Base-by-base conservation (phyloP, 371 early-diverging fungal species). In the Neoconidiobolus thromboides region DNA sequence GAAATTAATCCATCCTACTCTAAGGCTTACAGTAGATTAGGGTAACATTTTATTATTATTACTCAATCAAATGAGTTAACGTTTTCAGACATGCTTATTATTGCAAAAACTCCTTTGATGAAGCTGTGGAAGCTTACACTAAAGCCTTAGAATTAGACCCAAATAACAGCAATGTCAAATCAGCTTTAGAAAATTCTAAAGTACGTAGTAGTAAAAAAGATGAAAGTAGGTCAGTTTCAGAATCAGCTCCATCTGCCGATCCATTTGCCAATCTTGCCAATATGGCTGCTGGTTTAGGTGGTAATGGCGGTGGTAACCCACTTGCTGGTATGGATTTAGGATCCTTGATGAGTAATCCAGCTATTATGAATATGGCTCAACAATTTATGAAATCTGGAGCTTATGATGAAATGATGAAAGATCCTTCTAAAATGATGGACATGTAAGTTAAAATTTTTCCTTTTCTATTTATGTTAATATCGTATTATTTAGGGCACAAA, bases 21-120 rank as follows among this genome's bases (percentile, higher is more conserved):
- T 75, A 94, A 93, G 69, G 93, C 87, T 7, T 95, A 92, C 73
- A 86, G 89, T 63, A 85, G 97, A 59, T 75, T 95, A 71, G 94
- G 91, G 80, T 87, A 77, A 65, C 61, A 48, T 10, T 36, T 3
- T 42, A 10, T 9, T 47, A 36, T 1, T 12, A 37, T 58, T 48
- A 43, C 4, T 37, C 40, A 52, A 10, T 55, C 48, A 36, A 43
- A 56, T 54, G 3, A 14, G 42, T 14, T 36, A 58, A 39, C 26
- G 26, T 26, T 26, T 26, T 26, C 65, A 85, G 87, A 6, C 90
- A 89, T 68, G 94, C 95, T 39, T 78, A 85, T 70, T 94, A 85
- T 76, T 85, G 89, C 51, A 77, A 88, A 42, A 82, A 80, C 58
- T 75, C 88, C 61, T 93, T 72, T 68, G 61, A 78, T 37, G 86